phyloP scores from a whole-genome alignment of 345 rosid species.

The Triadica sebifera region DNA sequence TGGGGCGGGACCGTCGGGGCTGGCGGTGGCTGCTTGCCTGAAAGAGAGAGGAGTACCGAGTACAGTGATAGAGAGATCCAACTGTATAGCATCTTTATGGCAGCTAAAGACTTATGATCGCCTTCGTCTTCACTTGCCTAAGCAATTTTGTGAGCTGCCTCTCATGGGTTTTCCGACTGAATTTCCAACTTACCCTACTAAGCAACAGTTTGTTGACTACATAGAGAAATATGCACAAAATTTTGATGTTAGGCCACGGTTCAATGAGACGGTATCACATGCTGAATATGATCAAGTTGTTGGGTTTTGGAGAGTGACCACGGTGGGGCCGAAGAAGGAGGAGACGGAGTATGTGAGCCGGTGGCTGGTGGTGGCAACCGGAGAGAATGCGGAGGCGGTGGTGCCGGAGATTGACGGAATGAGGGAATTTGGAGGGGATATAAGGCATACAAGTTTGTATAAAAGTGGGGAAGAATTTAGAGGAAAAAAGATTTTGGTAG shows the following conservation, averaged over 20 bases:
- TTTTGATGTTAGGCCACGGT: conserved; percentile 35
- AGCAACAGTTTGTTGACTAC: conserved; percentile 25
- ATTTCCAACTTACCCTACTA: conserved; percentile 29
- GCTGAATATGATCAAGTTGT: conserved; percentile 37
- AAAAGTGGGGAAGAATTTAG: conserved; percentile 37
- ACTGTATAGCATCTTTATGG: conserved; percentile 33
- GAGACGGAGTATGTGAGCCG: conserved; percentile 47
- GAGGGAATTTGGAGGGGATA: conserved; percentile 37
- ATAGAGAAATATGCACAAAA: conserved; percentile 18
- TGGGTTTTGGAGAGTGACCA: conserved; percentile 47
- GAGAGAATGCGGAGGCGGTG: conserved; percentile 50
- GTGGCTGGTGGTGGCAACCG: conserved; percentile 59
- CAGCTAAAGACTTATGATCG: conserved; percentile 32
- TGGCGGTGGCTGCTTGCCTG: conserved; percentile 33
- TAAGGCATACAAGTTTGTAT: conserved; percentile 42
- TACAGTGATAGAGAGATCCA: conserved; percentile 26
- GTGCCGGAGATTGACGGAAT: conserved; percentile 49
- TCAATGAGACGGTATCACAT: conserved; percentile 40
- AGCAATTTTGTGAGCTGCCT: conserved; percentile 36
- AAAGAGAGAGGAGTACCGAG: conserved; percentile 20
- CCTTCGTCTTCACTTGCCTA: conserved; percentile 33
- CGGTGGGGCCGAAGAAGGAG: conserved; percentile 12
- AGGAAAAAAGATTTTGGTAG: conserved; percentile 46
- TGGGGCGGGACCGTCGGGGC: conserved; percentile 31
- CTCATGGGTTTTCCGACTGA: conserved; percentile 21